Conservation (phyloP, 1,284 basidiomycete species). For the Porogramme epimiltina region DNA sequence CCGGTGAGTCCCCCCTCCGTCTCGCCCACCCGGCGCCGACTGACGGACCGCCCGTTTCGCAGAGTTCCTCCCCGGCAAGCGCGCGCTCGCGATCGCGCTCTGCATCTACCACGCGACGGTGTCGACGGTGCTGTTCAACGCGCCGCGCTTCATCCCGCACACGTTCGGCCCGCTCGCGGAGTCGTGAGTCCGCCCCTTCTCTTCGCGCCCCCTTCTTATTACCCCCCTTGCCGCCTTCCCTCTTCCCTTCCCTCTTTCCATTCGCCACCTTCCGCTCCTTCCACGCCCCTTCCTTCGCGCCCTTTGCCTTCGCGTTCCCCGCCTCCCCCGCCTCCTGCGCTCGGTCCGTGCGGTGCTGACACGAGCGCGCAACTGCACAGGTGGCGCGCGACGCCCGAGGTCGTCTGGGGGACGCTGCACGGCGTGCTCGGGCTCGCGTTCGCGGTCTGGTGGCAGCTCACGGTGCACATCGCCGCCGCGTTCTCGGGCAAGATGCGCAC, state of each 20-base stretch:
- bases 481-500: constrained; percentile 37
- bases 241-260: too few species aligned
- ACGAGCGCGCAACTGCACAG: neutral
- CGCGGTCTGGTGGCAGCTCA: constrained; percentile 76
- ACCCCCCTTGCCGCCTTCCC: too few species aligned
- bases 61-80: constrained; percentile 85
- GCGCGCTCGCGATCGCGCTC: constrained; percentile 75
- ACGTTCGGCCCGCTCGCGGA: constrained; percentile 66
- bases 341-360: constrained; percentile 23
- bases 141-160: constrained; percentile 78
- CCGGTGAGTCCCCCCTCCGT: constrained; percentile 43
- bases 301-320: too few species aligned
- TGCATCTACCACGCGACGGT: constrained; percentile 76
- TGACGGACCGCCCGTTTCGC: neutral
- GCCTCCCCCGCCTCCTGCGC: too few species aligned
- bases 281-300: neutral
- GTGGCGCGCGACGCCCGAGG: constrained; percentile 57
- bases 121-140: constrained; percentile 74
- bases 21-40: neutral
- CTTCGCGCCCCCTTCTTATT: neutral
- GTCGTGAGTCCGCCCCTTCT: constrained; percentile 44
- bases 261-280: too few species aligned
- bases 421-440: constrained; percentile 68
- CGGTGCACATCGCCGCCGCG: constrained; percentile 51
- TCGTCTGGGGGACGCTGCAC: constrained; percentile 67